Conservation (phyloP, 495 filamentous ascomycete genomes). For the Darksidea phi region DNA sequence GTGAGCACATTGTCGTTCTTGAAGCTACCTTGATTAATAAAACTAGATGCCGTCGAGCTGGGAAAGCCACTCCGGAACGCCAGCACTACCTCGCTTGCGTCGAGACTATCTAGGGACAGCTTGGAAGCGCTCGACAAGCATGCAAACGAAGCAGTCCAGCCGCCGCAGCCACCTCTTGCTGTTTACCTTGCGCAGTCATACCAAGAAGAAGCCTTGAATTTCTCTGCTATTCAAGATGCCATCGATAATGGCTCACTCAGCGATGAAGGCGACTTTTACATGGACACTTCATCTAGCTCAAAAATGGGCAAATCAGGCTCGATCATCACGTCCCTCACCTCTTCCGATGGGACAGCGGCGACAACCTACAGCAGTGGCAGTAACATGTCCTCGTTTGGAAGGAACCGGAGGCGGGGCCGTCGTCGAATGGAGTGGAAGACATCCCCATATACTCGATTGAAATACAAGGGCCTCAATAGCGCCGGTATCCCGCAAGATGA, state of each 20-base stretch:
- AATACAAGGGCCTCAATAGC: conserved; percentile 3
- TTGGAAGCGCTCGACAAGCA: conserved; percentile 17
- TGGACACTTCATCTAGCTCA: conserved; percentile 22
- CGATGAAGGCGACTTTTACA: conserved; percentile 2
- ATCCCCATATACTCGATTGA: conserved; percentile 20
- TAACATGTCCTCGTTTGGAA: conserved; percentile 25
- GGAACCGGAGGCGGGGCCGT: conserved; percentile 25
- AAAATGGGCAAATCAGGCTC: conserved; percentile 12
- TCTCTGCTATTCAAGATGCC: conserved; percentile 23
- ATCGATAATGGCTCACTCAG: conserved; percentile 3
- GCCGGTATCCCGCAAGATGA: conserved; percentile 1
- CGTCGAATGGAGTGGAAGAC: conserved; percentile 18
- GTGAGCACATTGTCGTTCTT: background rate
- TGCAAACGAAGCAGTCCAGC: background rate
- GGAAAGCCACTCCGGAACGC: background rate
- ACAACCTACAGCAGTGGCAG: conserved; percentile 23
- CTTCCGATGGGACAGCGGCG: conserved; percentile 18
- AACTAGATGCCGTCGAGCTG: background rate
- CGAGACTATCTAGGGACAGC: conserved; percentile 23
- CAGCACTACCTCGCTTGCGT: conserved; percentile 1
- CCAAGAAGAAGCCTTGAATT: conserved; percentile 13
- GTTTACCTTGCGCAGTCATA: conserved; percentile 22
- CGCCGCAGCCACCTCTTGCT: conserved; percentile 18
- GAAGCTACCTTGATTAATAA: background rate
- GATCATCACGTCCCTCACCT: conserved; percentile 22